phyloP scores from a whole-genome alignment of 1,139 yeast species.

The Spencermartinsiella ligniputridi region DNA sequence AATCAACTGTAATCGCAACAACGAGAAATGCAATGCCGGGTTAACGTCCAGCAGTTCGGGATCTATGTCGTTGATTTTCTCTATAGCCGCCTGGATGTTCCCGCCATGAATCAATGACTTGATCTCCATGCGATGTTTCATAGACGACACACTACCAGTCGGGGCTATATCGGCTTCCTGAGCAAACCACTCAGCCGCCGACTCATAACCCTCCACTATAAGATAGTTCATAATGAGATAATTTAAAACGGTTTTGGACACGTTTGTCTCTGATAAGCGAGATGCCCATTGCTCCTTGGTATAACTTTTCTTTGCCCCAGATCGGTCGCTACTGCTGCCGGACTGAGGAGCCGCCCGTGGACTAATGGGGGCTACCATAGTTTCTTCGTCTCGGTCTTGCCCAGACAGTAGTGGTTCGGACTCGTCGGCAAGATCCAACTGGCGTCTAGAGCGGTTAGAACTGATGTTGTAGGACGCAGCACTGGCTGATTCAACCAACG shows the following conservation, averaged over 20 bases:
- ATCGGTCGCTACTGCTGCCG: background rate
- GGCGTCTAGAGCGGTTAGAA: background rate
- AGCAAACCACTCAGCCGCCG: constrained; percentile 36
- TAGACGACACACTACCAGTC: constrained; percentile 24
- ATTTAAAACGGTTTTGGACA: constrained; percentile 30
- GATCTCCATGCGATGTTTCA: constrained; percentile 33
- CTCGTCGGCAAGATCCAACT: background rate
- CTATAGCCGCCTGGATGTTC: constrained; percentile 35
- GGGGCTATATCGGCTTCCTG: constrained; percentile 33
- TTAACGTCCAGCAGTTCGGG: constrained; percentile 37
- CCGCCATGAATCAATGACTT: constrained; percentile 34
- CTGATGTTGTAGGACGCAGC: background rate
- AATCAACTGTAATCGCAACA: constrained; percentile 37
- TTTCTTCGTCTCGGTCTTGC: background rate
- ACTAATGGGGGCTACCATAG: background rate
- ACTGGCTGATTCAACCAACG: background rate
- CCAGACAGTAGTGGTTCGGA: background rate
- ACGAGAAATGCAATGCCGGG: constrained; percentile 34
- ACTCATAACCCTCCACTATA: constrained; percentile 37
- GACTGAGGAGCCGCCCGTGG: background rate
- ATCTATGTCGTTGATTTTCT: constrained; percentile 35
- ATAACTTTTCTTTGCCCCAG: constrained; percentile 13
- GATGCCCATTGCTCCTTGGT: constrained; percentile 28
- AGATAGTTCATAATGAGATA: constrained; percentile 37
- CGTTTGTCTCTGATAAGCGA: constrained; percentile 20